A percentile compares a stretch with the other conserved stretches of the same genome.
phyloP scores from a whole-genome alignment of 2,329 filamentous ascomycete species.

The Chaetoscypha palmicola region DNA sequence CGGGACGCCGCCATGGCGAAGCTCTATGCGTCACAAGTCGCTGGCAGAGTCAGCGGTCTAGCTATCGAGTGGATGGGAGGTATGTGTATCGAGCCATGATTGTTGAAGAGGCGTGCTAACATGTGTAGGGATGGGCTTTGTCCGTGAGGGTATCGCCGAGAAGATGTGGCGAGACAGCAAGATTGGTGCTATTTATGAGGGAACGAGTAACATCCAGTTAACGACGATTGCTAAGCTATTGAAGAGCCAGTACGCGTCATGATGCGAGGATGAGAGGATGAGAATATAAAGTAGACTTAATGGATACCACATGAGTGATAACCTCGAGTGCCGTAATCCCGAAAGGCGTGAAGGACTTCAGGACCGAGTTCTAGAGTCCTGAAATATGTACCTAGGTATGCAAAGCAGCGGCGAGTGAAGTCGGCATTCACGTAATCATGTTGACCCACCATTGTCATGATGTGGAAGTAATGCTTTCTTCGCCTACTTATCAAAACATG shows the following conservation, averaged over 20 bases:
- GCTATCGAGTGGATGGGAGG: constrained; percentile 99
- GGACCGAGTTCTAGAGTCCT: too few species aligned
- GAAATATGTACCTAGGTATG: too few species aligned
- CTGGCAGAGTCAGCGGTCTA: constrained; percentile 73
- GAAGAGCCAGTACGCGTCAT: constrained; percentile 61
- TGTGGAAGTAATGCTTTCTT: too few species aligned
- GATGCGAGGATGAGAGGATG: too few species aligned
- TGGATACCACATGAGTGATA: too few species aligned
- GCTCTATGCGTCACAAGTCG: constrained; percentile 88
- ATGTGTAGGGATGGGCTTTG: constrained; percentile 70
- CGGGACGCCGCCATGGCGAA: constrained; percentile 97
- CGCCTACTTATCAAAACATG: too few species aligned
- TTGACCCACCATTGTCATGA: too few species aligned
- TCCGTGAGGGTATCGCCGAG: constrained; percentile 90
- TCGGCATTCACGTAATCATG: too few species aligned
- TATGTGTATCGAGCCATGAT: background rate
- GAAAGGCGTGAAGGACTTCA: too few species aligned
- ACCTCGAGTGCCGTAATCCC: too few species aligned
- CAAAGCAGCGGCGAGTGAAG: too few species aligned
- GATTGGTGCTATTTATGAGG: constrained; percentile 97
- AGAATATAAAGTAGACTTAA: too few species aligned
- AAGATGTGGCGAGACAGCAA: constrained; percentile 98
- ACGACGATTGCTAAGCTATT: constrained; percentile 64
- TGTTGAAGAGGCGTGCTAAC: background rate
- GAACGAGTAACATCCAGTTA: constrained; percentile 71